Base-by-base conservation (phyloP, 2,329 filamentous ascomycete species). In the Aspergillus fumigatus region DNA sequence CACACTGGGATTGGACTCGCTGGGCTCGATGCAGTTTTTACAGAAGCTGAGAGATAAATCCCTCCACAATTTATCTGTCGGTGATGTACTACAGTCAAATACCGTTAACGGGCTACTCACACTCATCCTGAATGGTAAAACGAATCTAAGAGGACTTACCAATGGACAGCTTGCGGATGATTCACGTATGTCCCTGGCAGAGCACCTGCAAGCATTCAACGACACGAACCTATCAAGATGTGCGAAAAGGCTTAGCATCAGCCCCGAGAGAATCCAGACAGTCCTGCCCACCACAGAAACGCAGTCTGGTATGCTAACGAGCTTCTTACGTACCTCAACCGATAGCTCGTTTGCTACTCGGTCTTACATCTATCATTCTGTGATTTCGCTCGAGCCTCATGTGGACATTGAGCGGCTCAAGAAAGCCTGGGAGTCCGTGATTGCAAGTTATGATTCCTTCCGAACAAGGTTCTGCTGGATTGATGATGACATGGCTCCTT, bases 261-360 rank as follows among this genome's bases (percentile, higher is more conserved):
- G 29, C 2, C 27, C 57, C 9, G 51, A 55, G 5, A 56, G 65
- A 3, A 64, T 74, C 8, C 59, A 68, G 14, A 63, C 63, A 50
- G 58, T 73, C 17, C 60, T 74, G 3, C 72, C 72, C 3, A 65
- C 70, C 9, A 74, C 72, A 1, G 66, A 62, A 47, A 72, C 68
- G 1, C 70, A 73, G 51, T 73, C 70, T 47, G 70, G 71, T 53
- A 65, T 73, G 62, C 62, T 73, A 9, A 60, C 72, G 4, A 74
- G 72, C 53, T 71, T 73, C 49, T 47, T 69, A 9, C 64, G 65
- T 5, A 66, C 62, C 47, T 62, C 55, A 10, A 54, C 59, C 0
- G 57, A 63, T 45, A 40, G 47, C 14, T 47, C 55, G 0, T 62
- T 54, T 17, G 43, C 54, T 2, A 60, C 53, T 21, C 64, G 62